Evolutionary conservation across 2,329 filamentous ascomycete genomes (phyloP).

Genomic region (Hymenoscyphus albidus): DNA sequence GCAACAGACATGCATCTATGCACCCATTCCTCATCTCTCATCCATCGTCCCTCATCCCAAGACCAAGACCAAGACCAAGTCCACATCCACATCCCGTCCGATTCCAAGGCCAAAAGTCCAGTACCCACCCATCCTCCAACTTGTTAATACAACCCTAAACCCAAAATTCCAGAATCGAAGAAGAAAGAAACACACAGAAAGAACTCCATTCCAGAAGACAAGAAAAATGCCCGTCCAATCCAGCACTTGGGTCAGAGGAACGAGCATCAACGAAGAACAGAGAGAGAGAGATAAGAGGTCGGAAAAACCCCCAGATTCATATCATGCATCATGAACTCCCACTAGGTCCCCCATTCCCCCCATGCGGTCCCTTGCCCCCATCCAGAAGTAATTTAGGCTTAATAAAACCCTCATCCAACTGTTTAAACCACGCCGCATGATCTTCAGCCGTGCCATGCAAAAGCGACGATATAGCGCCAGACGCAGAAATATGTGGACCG

Average conservation of each 20-base stretch:
- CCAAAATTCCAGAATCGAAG: neutral
- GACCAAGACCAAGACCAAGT: too few relatives aligned
- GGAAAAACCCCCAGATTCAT: too few relatives aligned
- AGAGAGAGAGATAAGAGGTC: too few relatives aligned
- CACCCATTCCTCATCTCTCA: too few relatives aligned
- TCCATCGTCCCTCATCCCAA: too few relatives aligned
- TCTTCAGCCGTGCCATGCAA: conserved; percentile 77
- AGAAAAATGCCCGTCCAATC: conserved; percentile 9
- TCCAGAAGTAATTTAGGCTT: conserved; percentile 88
- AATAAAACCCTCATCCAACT: conserved; percentile 93
- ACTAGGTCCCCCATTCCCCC: conserved; percentile 27
- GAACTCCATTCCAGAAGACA: neutral
- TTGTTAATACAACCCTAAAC: neutral
- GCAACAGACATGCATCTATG: too few relatives aligned
- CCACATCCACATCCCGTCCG: too few relatives aligned
- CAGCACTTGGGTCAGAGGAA: conserved; percentile 11
- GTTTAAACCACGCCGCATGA: conserved; percentile 82
- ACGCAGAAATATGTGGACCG: conserved; percentile 58
- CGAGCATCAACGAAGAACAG: neutral
- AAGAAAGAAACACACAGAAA: neutral
- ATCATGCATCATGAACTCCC: conserved; percentile 10
- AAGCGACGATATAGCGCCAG: conserved; percentile 69
- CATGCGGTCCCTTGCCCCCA: conserved; percentile 42
- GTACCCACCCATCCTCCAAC: too few relatives aligned
- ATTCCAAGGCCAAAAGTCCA: too few relatives aligned